Evolutionary conservation across 2,329 filamentous ascomycete genomes (phyloP), one percentile per base, ranked within the genome.

Genomic region (Penicillium sp.): DNA sequence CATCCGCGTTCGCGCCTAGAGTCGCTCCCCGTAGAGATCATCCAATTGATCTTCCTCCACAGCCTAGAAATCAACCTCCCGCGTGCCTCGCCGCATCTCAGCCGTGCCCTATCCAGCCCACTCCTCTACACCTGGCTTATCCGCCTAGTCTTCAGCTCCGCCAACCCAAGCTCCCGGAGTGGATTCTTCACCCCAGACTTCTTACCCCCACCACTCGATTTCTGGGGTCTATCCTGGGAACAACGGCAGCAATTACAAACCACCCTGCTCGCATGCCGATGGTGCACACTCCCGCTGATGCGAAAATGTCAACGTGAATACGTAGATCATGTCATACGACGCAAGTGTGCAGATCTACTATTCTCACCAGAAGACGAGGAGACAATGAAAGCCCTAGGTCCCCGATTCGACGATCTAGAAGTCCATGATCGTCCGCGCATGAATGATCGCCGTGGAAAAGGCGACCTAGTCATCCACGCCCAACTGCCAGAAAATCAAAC

Each of bases 21-120:
- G 62, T 53, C 58, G 14, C 71, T 83, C 1, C 81, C 81, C 0
- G 63, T 73, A 14, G 81, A 83, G 64, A 70, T 83, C 24, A 63
- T 83, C 6, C 77, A 84, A 58, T 72, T 73, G 45, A 82, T 84
- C 51, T 84, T 84, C 63, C 72, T 80, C n/a, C 63, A 74, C 29
- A 74, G 75, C 22, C 69, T 79, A n/a, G 80, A 82, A 62, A 63
- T 82, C 59, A 78, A 79, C 48, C 70, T 82, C 11, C 74, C 79
- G 0, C 71, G 72, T 43, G 72, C 76, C 7, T 84, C 82, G 1
- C 67, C 67, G 5, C 58, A 70, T 31, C 68, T 84, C 35, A 73
- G 75, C 22, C 53, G 64, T 21, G 69, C 69, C 13, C 70, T 81
- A 5, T 78, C 77, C 14, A 70, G 71, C 13, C 69, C 70, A 5